A percentile compares a stretch with the other conserved stretches of the same genome.
These are phyloP conservation scores for Alternaria triticimaculans DNA, from an alignment of 2,329 filamentous ascomycete genomes.

Conservation along the genomic window DNA sequence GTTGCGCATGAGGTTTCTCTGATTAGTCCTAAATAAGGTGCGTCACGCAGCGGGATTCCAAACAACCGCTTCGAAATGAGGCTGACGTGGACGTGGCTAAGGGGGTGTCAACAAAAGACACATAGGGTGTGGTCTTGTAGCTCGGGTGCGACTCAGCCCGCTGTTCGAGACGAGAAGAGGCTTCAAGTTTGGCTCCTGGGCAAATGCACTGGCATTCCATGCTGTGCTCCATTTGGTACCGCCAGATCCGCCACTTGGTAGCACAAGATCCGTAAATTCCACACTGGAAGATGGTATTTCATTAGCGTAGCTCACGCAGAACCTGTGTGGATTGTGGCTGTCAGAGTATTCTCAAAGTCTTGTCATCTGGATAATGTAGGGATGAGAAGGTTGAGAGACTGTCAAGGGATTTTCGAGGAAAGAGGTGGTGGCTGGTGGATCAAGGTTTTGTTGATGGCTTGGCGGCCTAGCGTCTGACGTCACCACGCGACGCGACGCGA, in stretches of 20 bases:
- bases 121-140: not conserved
- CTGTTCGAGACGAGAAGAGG: not conserved
- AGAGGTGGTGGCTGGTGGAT: not conserved
- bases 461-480: not conserved
- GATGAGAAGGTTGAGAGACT: not conserved
- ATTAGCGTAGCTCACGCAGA: not conserved
- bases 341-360: not conserved
- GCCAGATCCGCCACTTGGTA: not conserved
- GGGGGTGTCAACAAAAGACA: not conserved
- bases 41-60: not conserved
- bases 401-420: not conserved
- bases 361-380: not conserved
- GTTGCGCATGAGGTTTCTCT: too few relatives aligned
- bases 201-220: not conserved
- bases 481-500: not conserved
- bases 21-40: not conserved
- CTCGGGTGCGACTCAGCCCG: not conserved
- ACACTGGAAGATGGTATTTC: not conserved
- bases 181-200: not conserved
- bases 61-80: not conserved
- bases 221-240: not conserved
- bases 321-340: not conserved
- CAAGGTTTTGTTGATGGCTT: not conserved
- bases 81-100: not conserved
- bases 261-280: not conserved